Conservation (phyloP, 192 early-diverging fungal genomes). For the Paraglomus brasilianum region DNA sequence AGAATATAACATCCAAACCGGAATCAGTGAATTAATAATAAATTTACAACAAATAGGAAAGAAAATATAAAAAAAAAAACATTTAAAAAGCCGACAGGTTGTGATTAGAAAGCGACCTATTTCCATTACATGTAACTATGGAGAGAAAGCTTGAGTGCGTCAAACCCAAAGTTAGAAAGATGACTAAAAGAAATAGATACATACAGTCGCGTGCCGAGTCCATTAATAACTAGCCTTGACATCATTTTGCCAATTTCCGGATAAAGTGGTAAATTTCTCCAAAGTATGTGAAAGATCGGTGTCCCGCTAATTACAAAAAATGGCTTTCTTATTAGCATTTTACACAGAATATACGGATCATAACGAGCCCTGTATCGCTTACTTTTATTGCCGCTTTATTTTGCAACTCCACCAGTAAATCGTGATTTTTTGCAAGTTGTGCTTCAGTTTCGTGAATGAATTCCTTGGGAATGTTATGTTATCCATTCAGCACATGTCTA, state of each 20-base stretch:
- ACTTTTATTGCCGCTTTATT: conserved; percentile 2
- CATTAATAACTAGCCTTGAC: not conserved
- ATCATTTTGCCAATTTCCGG: conserved; percentile 12
- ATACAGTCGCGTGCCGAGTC: no score
- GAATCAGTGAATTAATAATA: no score
- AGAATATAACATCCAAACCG: no score
- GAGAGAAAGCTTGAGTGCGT: no score
- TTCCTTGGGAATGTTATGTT: not conserved
- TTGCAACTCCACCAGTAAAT: not conserved
- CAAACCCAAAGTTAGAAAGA: no score
- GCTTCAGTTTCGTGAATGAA: conserved; percentile 12
- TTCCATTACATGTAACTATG: no score
- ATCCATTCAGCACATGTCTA: not conserved
- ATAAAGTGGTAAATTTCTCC: not conserved
- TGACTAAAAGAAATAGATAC: no score
- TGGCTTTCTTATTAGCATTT: not conserved
- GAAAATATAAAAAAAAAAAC: no score
- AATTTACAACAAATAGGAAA: no score
- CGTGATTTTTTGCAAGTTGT: conserved; percentile 1
- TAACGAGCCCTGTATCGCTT: not conserved
- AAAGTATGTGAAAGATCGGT: not conserved
- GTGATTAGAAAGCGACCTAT: no score
- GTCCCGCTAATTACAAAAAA: not conserved
- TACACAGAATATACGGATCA: no score
- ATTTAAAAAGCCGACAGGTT: no score